Evolutionary conservation across 2,329 filamentous ascomycete species (phyloP).

Genomic region (Paecilomyces variotii): DNA sequence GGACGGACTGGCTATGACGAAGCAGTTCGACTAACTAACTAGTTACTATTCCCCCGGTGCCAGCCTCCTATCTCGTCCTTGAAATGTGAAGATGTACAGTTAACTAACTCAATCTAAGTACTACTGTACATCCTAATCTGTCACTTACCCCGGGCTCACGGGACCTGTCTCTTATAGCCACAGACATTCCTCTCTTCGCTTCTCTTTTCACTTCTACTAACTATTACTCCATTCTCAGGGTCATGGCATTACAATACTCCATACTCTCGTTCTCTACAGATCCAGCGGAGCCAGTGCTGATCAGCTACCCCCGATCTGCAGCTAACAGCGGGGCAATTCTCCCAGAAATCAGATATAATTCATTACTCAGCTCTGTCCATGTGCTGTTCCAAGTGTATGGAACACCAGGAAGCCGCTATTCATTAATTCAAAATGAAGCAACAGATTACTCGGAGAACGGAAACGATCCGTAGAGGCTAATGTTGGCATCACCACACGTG

Average conservation of each 20-base stretch:
- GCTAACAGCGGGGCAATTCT: not conserved
- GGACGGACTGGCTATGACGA: not conserved
- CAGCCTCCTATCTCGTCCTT: too few species aligned
- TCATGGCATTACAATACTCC: not conserved
- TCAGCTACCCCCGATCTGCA: not conserved
- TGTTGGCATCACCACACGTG: not conserved
- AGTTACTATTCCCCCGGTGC: not conserved
- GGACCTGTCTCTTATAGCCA: not conserved
- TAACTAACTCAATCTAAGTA: not conserved
- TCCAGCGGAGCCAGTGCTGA: not conserved
- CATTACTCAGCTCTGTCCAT: not conserved
- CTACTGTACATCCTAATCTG: not conserved
- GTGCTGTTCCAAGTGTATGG: not conserved
- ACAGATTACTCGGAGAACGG: not conserved
- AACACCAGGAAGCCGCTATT: not conserved
- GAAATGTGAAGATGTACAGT: too few species aligned
- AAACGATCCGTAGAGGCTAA: not conserved
- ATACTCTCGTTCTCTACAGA: not conserved
- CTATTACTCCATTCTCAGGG: too few species aligned
- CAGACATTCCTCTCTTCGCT: not conserved
- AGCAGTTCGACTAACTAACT: not conserved
- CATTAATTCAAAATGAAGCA: not conserved
- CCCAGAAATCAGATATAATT: not conserved
- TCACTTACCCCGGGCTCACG: not conserved
- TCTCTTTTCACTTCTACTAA: too few species aligned